A percentile compares a stretch with the other conserved stretches of the same genome.
phyloP scores from a whole-genome alignment of 2,329 filamentous ascomycete species.

The Metarhizium brunneum region DNA sequence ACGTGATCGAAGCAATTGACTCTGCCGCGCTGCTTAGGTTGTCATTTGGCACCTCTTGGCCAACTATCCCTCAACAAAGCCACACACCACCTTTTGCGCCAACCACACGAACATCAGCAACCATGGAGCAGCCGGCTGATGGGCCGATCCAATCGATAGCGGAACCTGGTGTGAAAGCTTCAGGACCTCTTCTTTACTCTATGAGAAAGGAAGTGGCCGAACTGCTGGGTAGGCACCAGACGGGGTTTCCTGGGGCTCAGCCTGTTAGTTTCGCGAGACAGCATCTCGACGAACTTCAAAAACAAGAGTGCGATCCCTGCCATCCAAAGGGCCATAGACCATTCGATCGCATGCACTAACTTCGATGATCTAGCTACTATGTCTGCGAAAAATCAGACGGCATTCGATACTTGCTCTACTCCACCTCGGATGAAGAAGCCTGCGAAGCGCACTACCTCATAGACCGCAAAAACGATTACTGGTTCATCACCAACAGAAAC shows the following conservation, averaged over 20 bases:
- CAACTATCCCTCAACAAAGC: neutral
- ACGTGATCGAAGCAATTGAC: neutral
- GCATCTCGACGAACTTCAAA: slow-evolving; percentile 74
- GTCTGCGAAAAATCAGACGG: slow-evolving; percentile 98
- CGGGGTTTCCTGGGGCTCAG: slow-evolving; percentile 79
- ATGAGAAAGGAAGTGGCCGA: slow-evolving; percentile 67
- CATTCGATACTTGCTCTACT: slow-evolving; percentile 89
- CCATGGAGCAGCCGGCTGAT: slow-evolving; percentile 21
- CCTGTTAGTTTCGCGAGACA: slow-evolving; percentile 82
- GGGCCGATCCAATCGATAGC: slow-evolving; percentile 40
- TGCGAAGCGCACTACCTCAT: slow-evolving; percentile 80
- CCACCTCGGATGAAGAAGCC: slow-evolving; percentile 54
- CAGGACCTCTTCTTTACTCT: slow-evolving; percentile 45
- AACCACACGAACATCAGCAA: neutral
- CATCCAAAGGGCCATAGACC: neutral
- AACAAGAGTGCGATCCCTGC: slow-evolving; percentile 52
- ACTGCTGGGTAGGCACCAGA: slow-evolving; percentile 61
- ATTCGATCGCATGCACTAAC: slow-evolving; percentile 5
- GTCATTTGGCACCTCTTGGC: neutral
- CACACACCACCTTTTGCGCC: neutral
- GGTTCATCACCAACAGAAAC: slow-evolving; percentile 59
- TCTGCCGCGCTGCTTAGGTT: neutral
- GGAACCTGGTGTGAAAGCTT: slow-evolving; percentile 56
- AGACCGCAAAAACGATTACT: slow-evolving; percentile 97
- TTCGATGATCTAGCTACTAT: slow-evolving; percentile 60